These are phyloP conservation scores for Phyllosticta citrichinensis DNA, from an alignment of 2,329 filamentous ascomycete species.

Conservation along the genomic window DNA sequence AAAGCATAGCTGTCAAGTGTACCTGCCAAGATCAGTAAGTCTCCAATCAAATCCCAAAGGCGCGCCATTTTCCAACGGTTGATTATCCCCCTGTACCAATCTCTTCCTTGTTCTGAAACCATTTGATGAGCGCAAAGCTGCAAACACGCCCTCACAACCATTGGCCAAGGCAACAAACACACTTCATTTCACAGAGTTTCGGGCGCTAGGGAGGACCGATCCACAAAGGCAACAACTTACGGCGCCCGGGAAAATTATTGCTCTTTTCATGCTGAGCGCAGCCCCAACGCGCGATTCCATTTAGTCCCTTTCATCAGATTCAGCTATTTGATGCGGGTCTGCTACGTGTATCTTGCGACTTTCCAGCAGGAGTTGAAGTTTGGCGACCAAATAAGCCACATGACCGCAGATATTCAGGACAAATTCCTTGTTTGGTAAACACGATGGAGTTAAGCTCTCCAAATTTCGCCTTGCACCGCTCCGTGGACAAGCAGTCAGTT, in stretches of 20 bases:
- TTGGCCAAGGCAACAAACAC: background rate
- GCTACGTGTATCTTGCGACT: background rate
- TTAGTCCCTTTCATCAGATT: too few relatives aligned
- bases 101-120: background rate
- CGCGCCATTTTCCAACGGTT: background rate
- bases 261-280: too few relatives aligned
- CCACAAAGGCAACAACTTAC: background rate
- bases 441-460: background rate
- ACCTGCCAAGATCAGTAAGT: background rate
- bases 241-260: background rate
- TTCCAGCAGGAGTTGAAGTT: background rate
- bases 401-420: background rate
- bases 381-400: background rate
- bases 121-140: background rate
- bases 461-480: background rate
- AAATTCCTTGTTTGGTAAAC: background rate
- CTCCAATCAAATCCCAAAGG: background rate
- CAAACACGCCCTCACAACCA: background rate
- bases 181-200: background rate
- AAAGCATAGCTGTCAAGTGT: background rate
- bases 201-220: background rate
- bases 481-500: background rate
- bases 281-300: too few relatives aligned
- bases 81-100: background rate
- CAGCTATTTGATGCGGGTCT: too few relatives aligned